Evolutionary conservation across 306 rosid species (phyloP), one percentile per base, ranked within the genome.

Genomic region (Sicyos edulis): DNA sequence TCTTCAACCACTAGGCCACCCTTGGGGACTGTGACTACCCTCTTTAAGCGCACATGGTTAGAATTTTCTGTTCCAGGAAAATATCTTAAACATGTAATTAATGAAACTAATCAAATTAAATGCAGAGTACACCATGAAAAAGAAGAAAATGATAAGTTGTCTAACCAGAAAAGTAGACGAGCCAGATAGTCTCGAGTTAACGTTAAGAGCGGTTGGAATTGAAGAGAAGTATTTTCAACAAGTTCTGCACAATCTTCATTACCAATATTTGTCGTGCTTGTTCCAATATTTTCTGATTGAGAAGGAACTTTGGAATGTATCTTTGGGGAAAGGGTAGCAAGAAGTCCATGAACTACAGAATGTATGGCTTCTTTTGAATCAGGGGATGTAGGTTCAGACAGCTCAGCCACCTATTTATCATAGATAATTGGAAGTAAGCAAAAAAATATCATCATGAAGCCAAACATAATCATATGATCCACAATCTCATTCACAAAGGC

Each of bases 161-260:
- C 96, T 87, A 65, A 93, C 98, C 97, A 90, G 85, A 93, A 93
- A 78, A 93, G 95, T 42, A 90, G 84, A 77, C 96, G 93, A 19
- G 97, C 98, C 49, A 90, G 88, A 74, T 90, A 88, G 76, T 93
- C 95, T 75, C 97, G 80, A 19, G 89, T 93, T 70, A 90, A 69
- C 32, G 93, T 83, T 76, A 93, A 82, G 63, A 81, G 82, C 52
- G 95, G 97, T 80, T 93, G 92, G 81, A 90, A 91, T 20, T 88
- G 91, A 62, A 87, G 89, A 6, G 96, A 89, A 45, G 97, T 83
- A 76, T 93, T 90, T 82, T 87, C 97, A 53, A 89, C 79, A 65
- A 90, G 86, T 82, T 88, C 98, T 3, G 91, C 86, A 90, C 83
- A 86, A 14, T 88, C 96, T 78, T 86, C 97, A 73, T 72, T 78